Evolutionary conservation across 176 grass and related monocot species (phyloP).

Genomic region (Raddia distichophylla): DNA sequence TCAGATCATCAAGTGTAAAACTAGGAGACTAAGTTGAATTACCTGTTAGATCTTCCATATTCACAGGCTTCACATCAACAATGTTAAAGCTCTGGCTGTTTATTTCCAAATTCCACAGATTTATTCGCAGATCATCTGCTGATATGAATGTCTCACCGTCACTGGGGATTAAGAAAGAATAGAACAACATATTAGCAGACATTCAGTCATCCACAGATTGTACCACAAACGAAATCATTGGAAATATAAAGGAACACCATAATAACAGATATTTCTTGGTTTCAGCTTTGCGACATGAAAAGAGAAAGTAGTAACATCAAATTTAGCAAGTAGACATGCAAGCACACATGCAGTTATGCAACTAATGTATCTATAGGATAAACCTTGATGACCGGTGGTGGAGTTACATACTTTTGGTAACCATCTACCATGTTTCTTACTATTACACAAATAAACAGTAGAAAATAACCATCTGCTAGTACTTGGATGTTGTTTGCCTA

Average conservation of each 20-base stretch:
- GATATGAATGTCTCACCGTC: constrained; percentile 97
- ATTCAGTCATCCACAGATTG: constrained; percentile 20
- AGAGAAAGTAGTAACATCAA: background rate
- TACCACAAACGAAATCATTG: background rate
- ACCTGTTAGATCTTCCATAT: constrained; percentile 98
- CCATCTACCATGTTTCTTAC: background rate
- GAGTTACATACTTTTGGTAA: background rate
- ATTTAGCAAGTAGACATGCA: background rate
- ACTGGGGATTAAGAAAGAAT: constrained; percentile 55
- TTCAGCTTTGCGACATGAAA: no score
- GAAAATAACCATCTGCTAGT: background rate
- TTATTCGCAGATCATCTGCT: constrained; percentile 94
- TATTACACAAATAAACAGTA: background rate
- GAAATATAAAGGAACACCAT: constrained; percentile 15
- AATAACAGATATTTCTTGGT: no score
- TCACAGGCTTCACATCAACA: constrained; percentile 95
- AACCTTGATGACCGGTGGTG: background rate
- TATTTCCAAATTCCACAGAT: constrained; percentile 96
- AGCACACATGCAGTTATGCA: background rate
- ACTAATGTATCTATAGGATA: background rate
- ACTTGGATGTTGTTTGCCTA: constrained; percentile 13
- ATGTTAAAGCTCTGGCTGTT: constrained; percentile 97
- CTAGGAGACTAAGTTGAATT: constrained; percentile 29
- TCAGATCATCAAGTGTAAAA: background rate
- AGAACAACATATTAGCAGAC: constrained; percentile 40